Conservation (phyloP, 257 asterid genomes). For the Nicotiana tabacum region DNA sequence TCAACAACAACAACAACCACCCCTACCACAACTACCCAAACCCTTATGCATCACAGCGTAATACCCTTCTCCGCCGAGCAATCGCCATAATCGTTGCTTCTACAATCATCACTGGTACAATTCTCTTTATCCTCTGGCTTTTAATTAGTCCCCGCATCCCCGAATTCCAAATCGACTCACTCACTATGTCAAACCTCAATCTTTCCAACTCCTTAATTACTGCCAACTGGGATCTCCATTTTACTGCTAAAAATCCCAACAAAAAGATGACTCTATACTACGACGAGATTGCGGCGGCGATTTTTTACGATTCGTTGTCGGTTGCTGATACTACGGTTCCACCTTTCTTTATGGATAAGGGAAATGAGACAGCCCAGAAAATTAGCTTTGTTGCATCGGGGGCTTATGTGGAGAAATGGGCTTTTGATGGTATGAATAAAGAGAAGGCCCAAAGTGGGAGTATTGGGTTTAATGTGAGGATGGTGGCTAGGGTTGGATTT, state of each 20-base stretch:
- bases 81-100: slow-evolving; percentile 45
- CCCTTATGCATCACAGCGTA: slow-evolving; percentile 49
- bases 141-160: slow-evolving; percentile 83
- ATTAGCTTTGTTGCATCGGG: slow-evolving; percentile 61
- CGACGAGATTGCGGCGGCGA: slow-evolving; percentile 39
- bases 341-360: slow-evolving; percentile 64
- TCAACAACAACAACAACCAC: slow-evolving; percentile 9
- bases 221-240: slow-evolving; percentile 38
- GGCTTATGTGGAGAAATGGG: slow-evolving; percentile 41
- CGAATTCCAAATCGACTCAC: slow-evolving; percentile 60
- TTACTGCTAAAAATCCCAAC: slow-evolving; percentile 85
- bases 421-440: slow-evolving; percentile 37
- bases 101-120: slow-evolving; percentile 44
- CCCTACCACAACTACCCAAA: slow-evolving; percentile 33
- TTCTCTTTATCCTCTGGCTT: slow-evolving; percentile 71
- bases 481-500: slow-evolving; percentile 53
- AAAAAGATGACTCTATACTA: slow-evolving; percentile 50
- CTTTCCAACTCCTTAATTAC: slow-evolving; percentile 39
- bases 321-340: slow-evolving; percentile 47
- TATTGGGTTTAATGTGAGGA: slow-evolving; percentile 54
- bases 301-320: slow-evolving; percentile 25
- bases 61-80: slow-evolving; percentile 65
- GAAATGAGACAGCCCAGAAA: slow-evolving; percentile 42
- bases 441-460: slow-evolving; percentile 38
- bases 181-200: slow-evolving; percentile 50